Percentiles rank a stretch among this genome's conserved stretches.
These are phyloP conservation scores for Penicillium sp. DNA, from an alignment of 2,329 filamentous ascomycete species.

Conservation along the genomic window DNA sequence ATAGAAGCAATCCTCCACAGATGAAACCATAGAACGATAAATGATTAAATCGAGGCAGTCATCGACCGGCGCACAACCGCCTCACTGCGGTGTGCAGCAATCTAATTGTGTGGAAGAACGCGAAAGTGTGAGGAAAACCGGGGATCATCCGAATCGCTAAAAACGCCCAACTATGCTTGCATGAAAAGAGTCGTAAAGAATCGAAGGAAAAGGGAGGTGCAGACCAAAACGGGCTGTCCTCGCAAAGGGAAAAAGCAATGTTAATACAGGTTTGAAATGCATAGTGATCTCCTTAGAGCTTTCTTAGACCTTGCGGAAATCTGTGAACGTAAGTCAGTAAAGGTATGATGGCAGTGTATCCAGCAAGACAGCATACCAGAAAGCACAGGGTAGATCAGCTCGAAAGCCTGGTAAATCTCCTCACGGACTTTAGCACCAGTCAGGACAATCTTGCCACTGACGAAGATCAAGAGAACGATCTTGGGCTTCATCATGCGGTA, in stretches of 20 bases:
- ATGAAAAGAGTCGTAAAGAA: slow-evolving; percentile 39
- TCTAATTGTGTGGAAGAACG: slow-evolving; percentile 38
- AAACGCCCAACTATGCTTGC: slow-evolving; percentile 47
- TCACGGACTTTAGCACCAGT: slow-evolving; percentile 97
- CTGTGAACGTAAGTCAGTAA: slow-evolving; percentile 39
- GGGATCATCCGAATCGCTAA: slow-evolving; percentile 40
- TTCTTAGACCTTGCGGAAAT: slow-evolving; percentile 60
- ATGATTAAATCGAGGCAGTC: slow-evolving; percentile 40
- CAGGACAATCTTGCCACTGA: slow-evolving; percentile 96
- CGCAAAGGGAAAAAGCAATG: slow-evolving; percentile 24
- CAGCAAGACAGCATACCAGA: slow-evolving; percentile 61
- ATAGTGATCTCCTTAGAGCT: slow-evolving; percentile 15
- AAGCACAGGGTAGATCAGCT: slow-evolving; percentile 95
- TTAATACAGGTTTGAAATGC: slow-evolving; percentile 30
- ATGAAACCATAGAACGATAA: slow-evolving; percentile 22
- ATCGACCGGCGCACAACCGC: slow-evolving; percentile 44
- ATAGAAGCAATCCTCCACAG: slow-evolving; percentile 7
- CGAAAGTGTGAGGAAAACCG: slow-evolving; percentile 24
- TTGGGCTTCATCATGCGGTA: slow-evolving; percentile 99
- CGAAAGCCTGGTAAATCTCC: slow-evolving; percentile 95
- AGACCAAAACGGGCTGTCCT: slow-evolving; percentile 11
- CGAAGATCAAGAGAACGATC: slow-evolving; percentile 96
- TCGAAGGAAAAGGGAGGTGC: slow-evolving; percentile 6
- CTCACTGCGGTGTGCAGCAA: slow-evolving; percentile 42
- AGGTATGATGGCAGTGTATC: slow-evolving; percentile 1